These are phyloP conservation scores for Malbranchea cinnamomea DNA, from an alignment of 2,329 filamentous ascomycete species.

Conservation along the genomic window DNA sequence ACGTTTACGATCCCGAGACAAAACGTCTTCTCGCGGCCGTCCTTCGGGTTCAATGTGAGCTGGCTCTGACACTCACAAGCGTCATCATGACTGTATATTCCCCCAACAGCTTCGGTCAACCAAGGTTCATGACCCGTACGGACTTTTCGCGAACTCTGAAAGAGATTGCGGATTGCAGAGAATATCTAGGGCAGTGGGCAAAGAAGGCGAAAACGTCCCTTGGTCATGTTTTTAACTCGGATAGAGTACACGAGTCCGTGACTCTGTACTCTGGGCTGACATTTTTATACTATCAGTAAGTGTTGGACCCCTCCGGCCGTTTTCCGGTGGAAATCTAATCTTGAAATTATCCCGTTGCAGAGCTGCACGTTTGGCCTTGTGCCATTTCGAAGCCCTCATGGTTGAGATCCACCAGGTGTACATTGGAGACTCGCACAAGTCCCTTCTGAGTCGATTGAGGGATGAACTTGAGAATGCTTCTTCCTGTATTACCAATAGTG, in stretches of 20 bases:
- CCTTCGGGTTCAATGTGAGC: constrained; percentile 31
- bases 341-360: constrained; percentile 14
- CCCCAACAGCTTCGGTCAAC: constrained; percentile 10
- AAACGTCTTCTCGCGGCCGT: constrained; percentile 33
- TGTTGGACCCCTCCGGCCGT: constrained; percentile 4
- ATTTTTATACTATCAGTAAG: constrained; percentile 39
- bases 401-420: constrained; percentile 23
- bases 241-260: constrained; percentile 26
- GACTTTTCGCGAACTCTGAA: constrained; percentile 4
- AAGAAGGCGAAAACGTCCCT: constrained; percentile 17
- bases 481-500: constrained; percentile 30
- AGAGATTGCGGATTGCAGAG: constrained; percentile 22
- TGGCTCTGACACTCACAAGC: constrained; percentile 34
- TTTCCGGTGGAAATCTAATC: not conserved
- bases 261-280: constrained; percentile 34
- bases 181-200: constrained; percentile 27
- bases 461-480: constrained; percentile 33
- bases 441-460: constrained; percentile 16
- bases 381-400: constrained; percentile 34
- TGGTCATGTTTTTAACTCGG: too few relatives aligned
- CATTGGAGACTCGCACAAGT: constrained; percentile 26
- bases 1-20: constrained; percentile 33
- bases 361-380: constrained; percentile 30
- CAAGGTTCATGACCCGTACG: constrained; percentile 8
- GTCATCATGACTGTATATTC: constrained; percentile 33